Evolutionary conservation across 1,284 basidiomycete species (phyloP).

Genomic region (Malassezia arunalokei): DNA sequence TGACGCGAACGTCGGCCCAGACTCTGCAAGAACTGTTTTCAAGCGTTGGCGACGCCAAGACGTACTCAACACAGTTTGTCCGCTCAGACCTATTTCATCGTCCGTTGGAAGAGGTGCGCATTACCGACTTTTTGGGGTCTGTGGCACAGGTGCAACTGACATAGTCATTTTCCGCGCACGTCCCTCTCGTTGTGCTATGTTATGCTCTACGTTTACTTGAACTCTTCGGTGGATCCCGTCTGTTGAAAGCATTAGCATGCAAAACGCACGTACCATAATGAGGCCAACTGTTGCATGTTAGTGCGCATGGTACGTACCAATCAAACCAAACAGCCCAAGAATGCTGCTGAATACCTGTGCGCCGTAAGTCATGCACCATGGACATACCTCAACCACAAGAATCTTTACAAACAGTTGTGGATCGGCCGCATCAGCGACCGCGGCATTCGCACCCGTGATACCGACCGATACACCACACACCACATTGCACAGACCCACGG

Average conservation of each 20-base stretch:
- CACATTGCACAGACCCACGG: slow-evolving; percentile 43
- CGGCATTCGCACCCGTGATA: slow-evolving; percentile 43
- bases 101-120: slow-evolving; percentile 58
- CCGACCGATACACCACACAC: slow-evolving; percentile 43
- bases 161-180: not conserved
- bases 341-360: slow-evolving; percentile 38
- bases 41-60: slow-evolving; percentile 36
- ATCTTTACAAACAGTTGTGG: slow-evolving; percentile 45
- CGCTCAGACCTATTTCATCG: slow-evolving; percentile 69
- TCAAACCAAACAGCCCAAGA: slow-evolving; percentile 41
- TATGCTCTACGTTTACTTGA: slow-evolving; percentile 2
- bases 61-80: slow-evolving; percentile 74
- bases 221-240: slow-evolving; percentile 16
- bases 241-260: not conserved
- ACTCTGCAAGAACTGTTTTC: slow-evolving; percentile 63
- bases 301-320: slow-evolving; percentile 17
- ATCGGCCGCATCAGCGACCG: slow-evolving; percentile 43
- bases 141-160: slow-evolving; percentile 65
- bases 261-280: slow-evolving; percentile 11
- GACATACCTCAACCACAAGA: slow-evolving; percentile 25
- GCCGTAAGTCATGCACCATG: not conserved
- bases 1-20: slow-evolving; percentile 73
- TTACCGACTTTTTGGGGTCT: slow-evolving; percentile 93
- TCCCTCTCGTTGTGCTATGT: not conserved
- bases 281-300: slow-evolving; percentile 11